A percentile compares a stretch with the other conserved stretches of the same genome.
These are phyloP conservation scores for Cadophora gregata DNA, from an alignment of 2,329 filamentous ascomycete genomes.

Conservation along the genomic window DNA sequence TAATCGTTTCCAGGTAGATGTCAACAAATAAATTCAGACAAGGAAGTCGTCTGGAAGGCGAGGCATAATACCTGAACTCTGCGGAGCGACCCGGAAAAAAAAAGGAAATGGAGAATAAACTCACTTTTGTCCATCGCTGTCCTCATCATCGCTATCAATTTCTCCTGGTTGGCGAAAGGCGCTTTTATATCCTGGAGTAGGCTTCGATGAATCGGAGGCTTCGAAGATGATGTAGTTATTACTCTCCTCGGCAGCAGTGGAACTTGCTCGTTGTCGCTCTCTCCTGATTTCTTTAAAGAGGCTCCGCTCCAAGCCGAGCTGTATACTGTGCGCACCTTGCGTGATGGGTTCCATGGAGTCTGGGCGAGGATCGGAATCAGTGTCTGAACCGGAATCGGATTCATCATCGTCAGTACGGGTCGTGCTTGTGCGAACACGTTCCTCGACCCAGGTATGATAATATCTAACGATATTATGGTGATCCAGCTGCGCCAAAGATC, in stretches of 20 bases:
- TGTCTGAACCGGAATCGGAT: neutral
- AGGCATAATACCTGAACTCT: neutral
- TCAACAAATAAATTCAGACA: neutral
- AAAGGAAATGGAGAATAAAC: neutral
- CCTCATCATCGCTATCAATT: constrained; percentile 1
- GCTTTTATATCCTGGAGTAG: neutral
- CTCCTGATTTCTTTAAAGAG: constrained; percentile 7
- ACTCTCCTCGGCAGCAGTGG: constrained; percentile 8
- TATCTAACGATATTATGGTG: constrained; percentile 73
- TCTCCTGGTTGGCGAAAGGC: constrained; percentile 9
- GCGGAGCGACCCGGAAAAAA: neutral
- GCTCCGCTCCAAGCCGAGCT: neutral
- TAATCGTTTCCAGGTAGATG: neutral
- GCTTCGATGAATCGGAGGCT: neutral
- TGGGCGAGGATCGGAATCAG: neutral
- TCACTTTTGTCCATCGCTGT: neutral
- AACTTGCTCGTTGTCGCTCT: constrained; percentile 14
- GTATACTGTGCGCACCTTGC: constrained; percentile 12
- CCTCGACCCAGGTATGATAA: constrained; percentile 68
- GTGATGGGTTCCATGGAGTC: neutral
- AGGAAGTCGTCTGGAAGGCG: neutral
- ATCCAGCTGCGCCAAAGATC: constrained; percentile 65
- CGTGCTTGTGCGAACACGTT: constrained; percentile 33
- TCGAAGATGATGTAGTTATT: constrained; percentile 6
- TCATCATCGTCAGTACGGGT: neutral